Evolutionary conservation across 2,329 filamentous ascomycete species (phyloP).

Genomic region (Phialophora macrospora): DNA sequence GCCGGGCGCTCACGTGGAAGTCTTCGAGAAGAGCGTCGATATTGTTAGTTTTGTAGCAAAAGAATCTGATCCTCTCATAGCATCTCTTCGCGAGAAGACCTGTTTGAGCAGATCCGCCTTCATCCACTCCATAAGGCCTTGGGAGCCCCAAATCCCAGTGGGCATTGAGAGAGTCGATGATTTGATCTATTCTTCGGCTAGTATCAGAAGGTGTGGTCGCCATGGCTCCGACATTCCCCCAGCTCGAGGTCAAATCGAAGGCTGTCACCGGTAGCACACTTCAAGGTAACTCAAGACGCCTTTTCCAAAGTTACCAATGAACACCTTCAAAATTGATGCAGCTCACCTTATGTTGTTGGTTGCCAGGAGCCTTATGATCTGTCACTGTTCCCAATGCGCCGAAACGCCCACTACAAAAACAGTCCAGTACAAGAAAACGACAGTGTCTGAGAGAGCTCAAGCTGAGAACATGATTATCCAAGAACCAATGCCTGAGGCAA

Average conservation of each 20-base stretch:
- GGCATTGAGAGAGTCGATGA: conserved; percentile 45
- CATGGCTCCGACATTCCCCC: conserved; percentile 2
- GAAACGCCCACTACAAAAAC: not conserved
- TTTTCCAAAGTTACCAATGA: not conserved
- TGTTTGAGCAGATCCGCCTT: conserved; percentile 27
- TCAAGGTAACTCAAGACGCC: not conserved
- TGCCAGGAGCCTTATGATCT: not conserved
- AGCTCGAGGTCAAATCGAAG: not conserved
- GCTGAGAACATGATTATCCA: not conserved
- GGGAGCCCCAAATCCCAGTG: conserved; percentile 46
- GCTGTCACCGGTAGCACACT: not conserved
- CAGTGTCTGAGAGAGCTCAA: not conserved
- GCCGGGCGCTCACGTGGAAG: conserved; percentile 44
- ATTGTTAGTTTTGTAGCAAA: conserved; percentile 42
- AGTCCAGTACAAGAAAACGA: not conserved
- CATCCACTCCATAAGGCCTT: conserved; percentile 30
- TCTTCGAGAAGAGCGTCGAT: conserved; percentile 40
- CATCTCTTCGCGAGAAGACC: conserved; percentile 37
- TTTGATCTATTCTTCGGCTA: conserved; percentile 30
- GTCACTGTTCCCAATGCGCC: not conserved
- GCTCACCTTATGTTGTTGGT: not conserved
- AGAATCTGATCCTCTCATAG: conserved; percentile 41
- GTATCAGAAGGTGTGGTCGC: conserved; percentile 28
- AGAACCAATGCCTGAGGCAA: conserved; percentile 3
- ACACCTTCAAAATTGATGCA: not conserved